Evolutionary conservation across 371 early-diverging fungal genomes (phyloP).

Genomic region (Chytridiales sp.): DNA sequence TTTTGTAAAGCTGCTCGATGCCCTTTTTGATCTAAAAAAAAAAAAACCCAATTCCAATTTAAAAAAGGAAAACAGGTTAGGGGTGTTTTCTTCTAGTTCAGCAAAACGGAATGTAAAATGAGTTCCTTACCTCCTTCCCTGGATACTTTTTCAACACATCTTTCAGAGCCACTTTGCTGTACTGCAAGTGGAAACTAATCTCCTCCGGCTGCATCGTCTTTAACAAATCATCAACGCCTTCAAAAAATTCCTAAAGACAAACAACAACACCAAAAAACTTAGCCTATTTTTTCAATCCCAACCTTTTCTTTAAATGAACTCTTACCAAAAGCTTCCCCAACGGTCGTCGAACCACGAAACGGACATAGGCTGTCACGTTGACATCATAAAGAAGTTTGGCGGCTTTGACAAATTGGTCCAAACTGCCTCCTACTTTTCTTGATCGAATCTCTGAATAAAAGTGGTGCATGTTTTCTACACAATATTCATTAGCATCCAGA

Average conservation of each 20-base stretch:
- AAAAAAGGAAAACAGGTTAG: not conserved
- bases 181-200: constrained; percentile 79
- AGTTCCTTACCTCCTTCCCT: constrained; percentile 65
- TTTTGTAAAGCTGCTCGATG: constrained; percentile 78
- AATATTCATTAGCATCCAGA: too few species aligned
- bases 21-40: constrained; percentile 66
- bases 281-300: too few species aligned
- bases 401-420: constrained; percentile 77
- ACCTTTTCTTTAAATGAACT: not conserved
- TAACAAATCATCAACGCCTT: constrained; percentile 81
- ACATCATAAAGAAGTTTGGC: constrained; percentile 81
- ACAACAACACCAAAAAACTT: not conserved
- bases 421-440: constrained; percentile 62
- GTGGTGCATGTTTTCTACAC: constrained; percentile 88
- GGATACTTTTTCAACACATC: constrained; percentile 83
- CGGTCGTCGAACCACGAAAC: constrained; percentile 82
- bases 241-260: constrained; percentile 84
- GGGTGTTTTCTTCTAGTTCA: not conserved
- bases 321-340: constrained; percentile 78
- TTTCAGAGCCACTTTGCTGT: constrained; percentile 81
- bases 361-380: constrained; percentile 78
- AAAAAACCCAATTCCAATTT: not conserved
- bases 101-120: not conserved
- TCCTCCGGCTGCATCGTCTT: constrained; percentile 79
- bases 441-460: constrained; percentile 74